Evolutionary conservation across 495 filamentous ascomycete species (phyloP).

Genomic region (Polyplosphaeria fusca): DNA sequence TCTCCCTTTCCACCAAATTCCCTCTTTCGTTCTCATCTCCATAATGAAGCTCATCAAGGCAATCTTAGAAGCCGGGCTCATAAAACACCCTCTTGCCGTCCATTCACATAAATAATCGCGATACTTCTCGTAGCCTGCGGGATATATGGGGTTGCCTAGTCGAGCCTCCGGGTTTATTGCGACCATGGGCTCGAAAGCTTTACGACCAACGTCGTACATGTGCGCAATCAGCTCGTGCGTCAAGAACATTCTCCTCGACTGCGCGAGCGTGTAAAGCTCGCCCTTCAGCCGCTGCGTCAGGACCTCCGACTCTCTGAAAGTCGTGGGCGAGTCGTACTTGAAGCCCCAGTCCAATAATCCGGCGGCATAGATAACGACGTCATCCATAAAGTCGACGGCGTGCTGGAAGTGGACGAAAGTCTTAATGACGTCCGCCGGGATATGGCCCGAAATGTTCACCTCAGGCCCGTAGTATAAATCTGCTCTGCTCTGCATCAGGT

Average conservation of each 20-base stretch:
- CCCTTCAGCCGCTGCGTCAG: background rate
- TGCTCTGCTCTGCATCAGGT: background rate
- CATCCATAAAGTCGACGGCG: background rate
- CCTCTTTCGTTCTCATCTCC: conserved; percentile 4
- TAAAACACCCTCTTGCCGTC: conserved; percentile 12
- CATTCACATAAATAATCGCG: conserved; percentile 13
- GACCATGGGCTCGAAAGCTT: conserved; percentile 5
- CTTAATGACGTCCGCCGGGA: background rate
- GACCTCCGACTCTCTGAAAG: background rate
- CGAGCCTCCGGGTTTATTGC: background rate
- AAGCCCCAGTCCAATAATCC: conserved; percentile 2
- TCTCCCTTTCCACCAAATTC: conserved; percentile 8
- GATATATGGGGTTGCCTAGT: conserved; percentile 13
- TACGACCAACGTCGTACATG: conserved; percentile 1
- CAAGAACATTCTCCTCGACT: background rate
- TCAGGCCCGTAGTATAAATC: background rate
- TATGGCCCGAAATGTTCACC: background rate
- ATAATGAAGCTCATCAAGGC: background rate
- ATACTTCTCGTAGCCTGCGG: conserved; percentile 7
- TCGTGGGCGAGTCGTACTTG: background rate
- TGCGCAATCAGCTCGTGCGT: background rate
- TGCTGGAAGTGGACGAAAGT: background rate
- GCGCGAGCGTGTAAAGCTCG: conserved; percentile 2
- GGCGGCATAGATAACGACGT: background rate
- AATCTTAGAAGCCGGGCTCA: background rate